These are phyloP conservation scores for Saitozyma podzolica DNA, from an alignment of 768 basidiomycete species.

Conservation along the genomic window DNA sequence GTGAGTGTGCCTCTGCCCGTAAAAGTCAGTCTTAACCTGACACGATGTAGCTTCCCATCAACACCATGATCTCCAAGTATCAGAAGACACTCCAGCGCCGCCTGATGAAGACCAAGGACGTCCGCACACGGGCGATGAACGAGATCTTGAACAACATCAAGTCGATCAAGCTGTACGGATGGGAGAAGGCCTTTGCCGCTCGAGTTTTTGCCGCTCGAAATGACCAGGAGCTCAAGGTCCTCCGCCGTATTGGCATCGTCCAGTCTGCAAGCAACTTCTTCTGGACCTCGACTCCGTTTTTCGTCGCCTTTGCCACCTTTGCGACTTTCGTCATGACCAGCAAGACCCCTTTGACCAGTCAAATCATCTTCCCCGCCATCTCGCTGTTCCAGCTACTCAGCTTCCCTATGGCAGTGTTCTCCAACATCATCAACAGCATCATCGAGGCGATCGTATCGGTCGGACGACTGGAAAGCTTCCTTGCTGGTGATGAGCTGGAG, in stretches of 20 bases:
- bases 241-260: conserved; percentile 76
- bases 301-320: conserved; percentile 53
- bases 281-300: conserved; percentile 49
- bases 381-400: conserved; percentile 56
- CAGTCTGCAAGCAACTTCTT: conserved; percentile 59
- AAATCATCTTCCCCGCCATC: conserved; percentile 94
- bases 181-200: conserved; percentile 87
- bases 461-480: conserved; percentile 71
- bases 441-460: conserved; percentile 85
- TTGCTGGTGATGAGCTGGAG: conserved; percentile 78
- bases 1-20: conserved; percentile 56
- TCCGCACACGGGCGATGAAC: conserved; percentile 67
- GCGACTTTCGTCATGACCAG: conserved; percentile 52
- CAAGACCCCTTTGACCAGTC: conserved; percentile 71
- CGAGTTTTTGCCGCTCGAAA: conserved; percentile 67
- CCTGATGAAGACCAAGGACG: conserved; percentile 91
- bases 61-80: conserved; percentile 38
- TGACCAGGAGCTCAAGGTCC: conserved; percentile 61
- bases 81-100: conserved; percentile 66
- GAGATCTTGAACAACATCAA: conserved; percentile 91
- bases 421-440: conserved; percentile 60
- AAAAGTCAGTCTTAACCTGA: not conserved
- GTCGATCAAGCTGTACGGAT: conserved; percentile 69
- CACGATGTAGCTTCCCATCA: conserved; percentile 31
- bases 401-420: conserved; percentile 51